Conservation (phyloP, 768 basidiomycete genomes). For the Collybia sp. region DNA sequence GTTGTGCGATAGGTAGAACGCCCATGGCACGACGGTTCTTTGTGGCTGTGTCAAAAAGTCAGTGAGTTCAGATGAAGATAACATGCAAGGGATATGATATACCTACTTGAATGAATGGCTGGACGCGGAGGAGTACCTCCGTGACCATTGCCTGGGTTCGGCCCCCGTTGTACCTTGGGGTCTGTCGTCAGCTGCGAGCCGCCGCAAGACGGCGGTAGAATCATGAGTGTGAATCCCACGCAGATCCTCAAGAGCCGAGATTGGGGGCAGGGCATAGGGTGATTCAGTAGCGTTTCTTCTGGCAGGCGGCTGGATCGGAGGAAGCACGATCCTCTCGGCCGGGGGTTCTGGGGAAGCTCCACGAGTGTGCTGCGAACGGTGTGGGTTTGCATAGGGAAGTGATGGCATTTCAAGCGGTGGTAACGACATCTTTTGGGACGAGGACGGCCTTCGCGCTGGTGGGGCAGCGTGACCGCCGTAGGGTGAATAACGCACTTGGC, state of each 20-base stretch:
- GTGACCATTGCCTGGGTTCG: conserved; percentile 24
- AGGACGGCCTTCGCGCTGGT: too few species aligned
- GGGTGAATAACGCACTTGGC: too few species aligned
- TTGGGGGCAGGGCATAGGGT: conserved; percentile 59
- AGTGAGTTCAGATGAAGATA: background rate
- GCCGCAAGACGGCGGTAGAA: conserved; percentile 61
- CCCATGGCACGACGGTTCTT: conserved; percentile 9
- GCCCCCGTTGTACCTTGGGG: conserved; percentile 17
- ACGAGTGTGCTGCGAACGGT: too few species aligned
- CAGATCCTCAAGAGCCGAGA: conserved; percentile 63
- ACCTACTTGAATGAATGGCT: conserved; percentile 21
- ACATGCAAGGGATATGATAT: background rate
- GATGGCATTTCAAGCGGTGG: too few species aligned
- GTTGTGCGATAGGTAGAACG: conserved; percentile 7
- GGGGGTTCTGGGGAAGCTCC: background rate
- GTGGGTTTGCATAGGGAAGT: too few species aligned
- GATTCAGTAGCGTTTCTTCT: conserved; percentile 23
- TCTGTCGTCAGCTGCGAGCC: conserved; percentile 56
- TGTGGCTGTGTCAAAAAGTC: background rate
- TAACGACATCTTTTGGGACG: too few species aligned
- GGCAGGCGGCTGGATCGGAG: conserved; percentile 33
- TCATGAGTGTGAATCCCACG: conserved; percentile 48
- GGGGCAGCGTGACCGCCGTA: too few species aligned
- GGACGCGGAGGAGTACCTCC: conserved; percentile 39
- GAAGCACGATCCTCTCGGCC: conserved; percentile 23